These are phyloP conservation scores for Rhizopus delemar DNA, from an alignment of 371 early-diverging fungal species.

Conservation along the genomic window DNA sequence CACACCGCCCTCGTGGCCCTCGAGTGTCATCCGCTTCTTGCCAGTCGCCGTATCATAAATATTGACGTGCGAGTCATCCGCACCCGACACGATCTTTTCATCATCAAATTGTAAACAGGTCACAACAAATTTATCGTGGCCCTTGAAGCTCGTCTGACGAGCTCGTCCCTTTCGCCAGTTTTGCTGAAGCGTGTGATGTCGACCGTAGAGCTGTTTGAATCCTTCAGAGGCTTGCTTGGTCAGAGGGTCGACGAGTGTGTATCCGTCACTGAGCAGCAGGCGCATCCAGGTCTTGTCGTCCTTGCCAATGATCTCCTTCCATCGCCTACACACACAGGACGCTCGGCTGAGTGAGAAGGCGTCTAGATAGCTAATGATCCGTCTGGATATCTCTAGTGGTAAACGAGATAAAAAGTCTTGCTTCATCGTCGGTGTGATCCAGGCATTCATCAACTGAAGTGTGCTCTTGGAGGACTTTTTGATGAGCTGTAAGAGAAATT, in stretches of 20 bases:
- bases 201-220: conserved; percentile 55
- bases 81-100: conserved; percentile 90
- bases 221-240: conserved; percentile 23
- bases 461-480: conserved; percentile 57
- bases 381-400: conserved; percentile 75
- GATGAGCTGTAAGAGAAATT: conserved; percentile 40
- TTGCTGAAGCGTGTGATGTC: conserved; percentile 72
- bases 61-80: conserved; percentile 85
- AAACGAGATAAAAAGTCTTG: conserved; percentile 83
- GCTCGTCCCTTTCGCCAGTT: conserved; percentile 82
- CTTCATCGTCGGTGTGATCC: conserved; percentile 79
- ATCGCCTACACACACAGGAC: conserved; percentile 71
- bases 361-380: conserved; percentile 82
- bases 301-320: conserved; percentile 76
- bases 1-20: conserved; percentile 97
- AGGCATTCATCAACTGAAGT: conserved; percentile 80
- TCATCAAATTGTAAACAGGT: conserved; percentile 95
- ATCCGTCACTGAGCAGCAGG: conserved; percentile 50
- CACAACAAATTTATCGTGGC: conserved; percentile 83
- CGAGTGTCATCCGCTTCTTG: conserved; percentile 50
- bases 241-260: conserved; percentile 15
- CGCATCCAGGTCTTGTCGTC: conserved; percentile 61
- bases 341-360: conserved; percentile 72
- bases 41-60: conserved; percentile 83
- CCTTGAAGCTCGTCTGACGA: conserved; percentile 71